phyloP scores from a whole-genome alignment of 768 basidiomycete genomes.

The Lactarius indigo region DNA sequence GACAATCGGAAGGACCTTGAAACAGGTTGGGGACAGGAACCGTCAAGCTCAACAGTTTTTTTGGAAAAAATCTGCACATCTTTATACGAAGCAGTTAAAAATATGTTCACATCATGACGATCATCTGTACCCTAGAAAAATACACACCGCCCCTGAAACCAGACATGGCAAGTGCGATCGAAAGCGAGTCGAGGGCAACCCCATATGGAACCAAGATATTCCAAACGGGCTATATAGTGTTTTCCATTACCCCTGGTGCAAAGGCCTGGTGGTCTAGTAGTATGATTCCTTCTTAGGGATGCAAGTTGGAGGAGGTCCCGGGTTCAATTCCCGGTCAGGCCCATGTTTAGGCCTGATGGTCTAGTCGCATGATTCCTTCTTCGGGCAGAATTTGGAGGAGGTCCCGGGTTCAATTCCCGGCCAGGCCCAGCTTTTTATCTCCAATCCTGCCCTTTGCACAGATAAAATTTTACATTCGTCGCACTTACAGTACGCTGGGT shows the following conservation, averaged over 20 bases:
- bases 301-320: conserved; percentile 71
- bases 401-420: conserved; percentile 88
- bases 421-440: conserved; percentile 47
- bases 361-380: conserved; percentile 26
- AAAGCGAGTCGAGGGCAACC: too few species aligned
- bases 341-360: conserved; percentile 32
- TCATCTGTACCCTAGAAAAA: not conserved
- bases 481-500: not conserved
- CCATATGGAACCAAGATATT: not conserved
- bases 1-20: not conserved
- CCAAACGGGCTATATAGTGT: not conserved
- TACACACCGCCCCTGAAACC: not conserved
- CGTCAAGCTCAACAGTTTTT: not conserved
- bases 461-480: not conserved
- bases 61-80: not conserved
- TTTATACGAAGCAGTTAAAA: not conserved
- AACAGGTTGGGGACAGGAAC: not conserved
- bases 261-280: conserved; percentile 26
- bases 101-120: too few species aligned
- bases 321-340: conserved; percentile 86
- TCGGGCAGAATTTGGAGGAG: conserved; percentile 53
- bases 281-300: conserved; percentile 27
- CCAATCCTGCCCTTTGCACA: not conserved
- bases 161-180: not conserved
- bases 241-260: not conserved